Conservation (phyloP, 2,329 filamentous ascomycete genomes). For the Emericellopsis atlantica region DNA sequence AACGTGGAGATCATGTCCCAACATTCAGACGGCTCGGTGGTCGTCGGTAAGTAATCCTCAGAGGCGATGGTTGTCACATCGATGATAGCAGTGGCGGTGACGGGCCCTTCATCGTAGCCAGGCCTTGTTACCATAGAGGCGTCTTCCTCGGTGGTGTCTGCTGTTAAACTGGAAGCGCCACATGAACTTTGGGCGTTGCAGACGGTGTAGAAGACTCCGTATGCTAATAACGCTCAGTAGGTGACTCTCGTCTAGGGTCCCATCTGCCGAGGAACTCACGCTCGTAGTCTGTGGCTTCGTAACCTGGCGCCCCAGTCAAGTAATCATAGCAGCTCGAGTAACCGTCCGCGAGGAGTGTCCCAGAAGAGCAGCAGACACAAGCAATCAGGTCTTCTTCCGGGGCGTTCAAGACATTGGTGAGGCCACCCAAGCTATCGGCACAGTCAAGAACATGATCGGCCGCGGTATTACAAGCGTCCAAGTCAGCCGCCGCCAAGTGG, state of each 20-base stretch:
- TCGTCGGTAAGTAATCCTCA: neutral
- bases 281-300: slow-evolving; percentile 9
- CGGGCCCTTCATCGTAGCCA: neutral
- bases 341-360: slow-evolving; percentile 8
- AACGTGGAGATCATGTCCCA: slow-evolving; percentile 13
- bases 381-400: slow-evolving; percentile 8
- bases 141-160: neutral
- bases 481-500: slow-evolving; percentile 12
- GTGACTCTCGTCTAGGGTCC: no score
- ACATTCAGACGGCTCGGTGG: slow-evolving; percentile 5
- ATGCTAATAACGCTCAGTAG: neutral
- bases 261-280: slow-evolving; percentile 7
- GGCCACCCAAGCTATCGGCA: slow-evolving; percentile 10
- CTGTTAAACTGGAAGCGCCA: neutral
- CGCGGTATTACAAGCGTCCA: slow-evolving; percentile 10
- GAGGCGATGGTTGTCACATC: neutral
- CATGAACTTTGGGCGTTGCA: neutral
- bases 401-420: slow-evolving; percentile 9
- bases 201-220: neutral
- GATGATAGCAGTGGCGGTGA: neutral
- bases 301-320: slow-evolving; percentile 10
- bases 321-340: slow-evolving; percentile 17
- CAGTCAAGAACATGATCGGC: slow-evolving; percentile 11
- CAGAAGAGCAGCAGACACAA: slow-evolving; percentile 15
- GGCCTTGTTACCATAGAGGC: neutral